Evolutionary conservation across 2,329 filamentous ascomycete genomes (phyloP).

Genomic region (Hypoxylon sp.): DNA sequence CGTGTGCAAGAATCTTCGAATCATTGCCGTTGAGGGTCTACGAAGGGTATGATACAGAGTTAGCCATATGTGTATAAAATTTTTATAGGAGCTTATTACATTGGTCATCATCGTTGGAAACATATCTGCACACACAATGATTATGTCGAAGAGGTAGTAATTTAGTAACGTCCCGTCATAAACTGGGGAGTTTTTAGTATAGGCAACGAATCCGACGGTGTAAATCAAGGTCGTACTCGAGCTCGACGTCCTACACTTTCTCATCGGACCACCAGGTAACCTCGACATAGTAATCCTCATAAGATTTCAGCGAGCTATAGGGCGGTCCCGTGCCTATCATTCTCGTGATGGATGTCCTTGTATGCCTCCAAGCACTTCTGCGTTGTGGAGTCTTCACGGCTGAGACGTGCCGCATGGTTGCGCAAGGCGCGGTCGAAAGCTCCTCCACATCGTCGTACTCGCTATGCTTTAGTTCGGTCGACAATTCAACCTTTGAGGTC

Average conservation of each 20-base stretch:
- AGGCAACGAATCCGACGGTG: constrained; percentile 21
- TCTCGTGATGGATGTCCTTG: constrained; percentile 5
- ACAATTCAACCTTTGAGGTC: constrained; percentile 5
- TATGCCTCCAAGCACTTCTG: constrained; percentile 17
- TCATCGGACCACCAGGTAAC: background rate
- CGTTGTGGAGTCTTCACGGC: constrained; percentile 16
- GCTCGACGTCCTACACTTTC: constrained; percentile 16
- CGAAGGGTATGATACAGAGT: background rate
- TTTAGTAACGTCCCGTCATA: background rate
- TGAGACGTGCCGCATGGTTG: constrained; percentile 15
- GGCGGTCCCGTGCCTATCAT: constrained; percentile 10
- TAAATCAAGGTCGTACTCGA: constrained; percentile 9
- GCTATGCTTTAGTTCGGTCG: constrained; percentile 14
- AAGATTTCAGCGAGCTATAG: constrained; percentile 16
- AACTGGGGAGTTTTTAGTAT: constrained; percentile 1
- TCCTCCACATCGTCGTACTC: constrained; percentile 15
- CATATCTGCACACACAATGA: background rate
- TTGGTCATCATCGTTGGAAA: background rate
- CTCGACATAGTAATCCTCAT: background rate
- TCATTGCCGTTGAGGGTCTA: background rate
- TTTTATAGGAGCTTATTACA: too few relatives aligned
- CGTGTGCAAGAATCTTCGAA: background rate
- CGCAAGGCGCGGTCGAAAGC: constrained; percentile 10
- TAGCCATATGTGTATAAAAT: background rate
- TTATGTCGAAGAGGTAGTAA: background rate